Base-by-base conservation (phyloP, 1,139 yeast species). In the Saccharomyces pastorianus region DNA sequence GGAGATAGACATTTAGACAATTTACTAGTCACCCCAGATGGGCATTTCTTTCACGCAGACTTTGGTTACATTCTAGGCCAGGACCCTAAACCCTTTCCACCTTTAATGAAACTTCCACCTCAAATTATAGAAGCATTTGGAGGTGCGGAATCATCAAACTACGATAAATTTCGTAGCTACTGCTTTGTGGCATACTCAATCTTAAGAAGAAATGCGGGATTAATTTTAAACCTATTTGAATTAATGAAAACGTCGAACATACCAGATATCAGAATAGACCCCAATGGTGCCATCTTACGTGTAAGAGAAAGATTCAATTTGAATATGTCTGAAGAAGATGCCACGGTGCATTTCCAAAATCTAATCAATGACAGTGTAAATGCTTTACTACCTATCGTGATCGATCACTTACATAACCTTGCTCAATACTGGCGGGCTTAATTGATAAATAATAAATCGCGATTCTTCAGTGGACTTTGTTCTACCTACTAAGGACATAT, bases 91-190 rank as follows among this genome's bases (percentile, higher is more conserved):
- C 98, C 98, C 8, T 95, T 95, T 71, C 98, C 99, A 6, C 99
- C 99, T 0, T 77, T 93, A 72, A 93, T 95, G 98, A 95, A 95
- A 67, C 75, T 95, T 41, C 99, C 99, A 0, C 93, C 95, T 50
- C 99, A 95, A 70, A 88, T 95, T 25, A 88, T 95, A 48, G 99
- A 93, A 60, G 99, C 97, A 0, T 93, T 95, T 93, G 99, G 99
- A 1, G 99, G 98, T 0, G 79, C 88, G 49, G 78, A 81, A 55
- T 90, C 93, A 52, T 86, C 85, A 48, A 91, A 91, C 69, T 95
- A 88, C 70, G 82, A 84, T 61, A 82, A 86, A 58, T 95, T 95
- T 71, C 82, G 95, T 61, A 88, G 88, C 67, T 90, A 91, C 71
- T 95, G 99, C 68, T 95, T 91, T 71, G 93, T 95, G 27, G 89